Conservation (phyloP, 768 basidiomycete genomes). For the Kondoa malvinella region DNA sequence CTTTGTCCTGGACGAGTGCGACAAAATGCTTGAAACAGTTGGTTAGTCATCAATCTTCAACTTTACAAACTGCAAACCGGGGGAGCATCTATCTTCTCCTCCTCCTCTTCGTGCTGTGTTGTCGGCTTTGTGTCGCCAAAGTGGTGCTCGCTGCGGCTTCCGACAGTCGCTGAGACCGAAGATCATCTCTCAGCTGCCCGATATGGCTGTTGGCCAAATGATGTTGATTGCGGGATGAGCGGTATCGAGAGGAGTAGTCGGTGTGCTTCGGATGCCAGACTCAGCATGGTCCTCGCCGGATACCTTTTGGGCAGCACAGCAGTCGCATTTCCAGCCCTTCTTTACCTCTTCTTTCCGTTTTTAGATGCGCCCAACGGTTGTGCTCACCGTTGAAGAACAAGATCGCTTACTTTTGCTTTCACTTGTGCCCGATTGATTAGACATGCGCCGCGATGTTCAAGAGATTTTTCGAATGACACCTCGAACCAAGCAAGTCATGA, state of each 20-base stretch:
- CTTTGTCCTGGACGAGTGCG: slow-evolving; percentile 99
- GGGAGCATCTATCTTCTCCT: not conserved
- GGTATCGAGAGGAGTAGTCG: too few relatives aligned
- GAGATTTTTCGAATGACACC: slow-evolving; percentile 98
- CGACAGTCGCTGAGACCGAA: too few relatives aligned
- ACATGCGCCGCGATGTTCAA: slow-evolving; percentile 99
- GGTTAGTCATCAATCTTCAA: slow-evolving; percentile 55
- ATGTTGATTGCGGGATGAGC: too few relatives aligned
- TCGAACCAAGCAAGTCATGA: slow-evolving; percentile 99
- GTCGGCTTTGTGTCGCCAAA: too few relatives aligned
- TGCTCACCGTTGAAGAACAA: not conserved
- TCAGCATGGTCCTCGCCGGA: too few relatives aligned
- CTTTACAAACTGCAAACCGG: not conserved
- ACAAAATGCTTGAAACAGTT: slow-evolving; percentile 99
- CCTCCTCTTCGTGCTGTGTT: not conserved
- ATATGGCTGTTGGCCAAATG: too few relatives aligned
- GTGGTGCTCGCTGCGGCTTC: too few relatives aligned
- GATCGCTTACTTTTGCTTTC: not conserved
- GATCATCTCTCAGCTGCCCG: too few relatives aligned
- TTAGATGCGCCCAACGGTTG: not conserved
- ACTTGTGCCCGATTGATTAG: slow-evolving; percentile 40
- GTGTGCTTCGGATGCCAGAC: too few relatives aligned
- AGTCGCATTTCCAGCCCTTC: not conserved
- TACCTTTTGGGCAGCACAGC: too few relatives aligned
- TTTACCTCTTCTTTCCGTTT: not conserved